Base-by-base conservation (phyloP, 2,329 filamentous ascomycete genomes). In the Fusarium oxysporum region DNA sequence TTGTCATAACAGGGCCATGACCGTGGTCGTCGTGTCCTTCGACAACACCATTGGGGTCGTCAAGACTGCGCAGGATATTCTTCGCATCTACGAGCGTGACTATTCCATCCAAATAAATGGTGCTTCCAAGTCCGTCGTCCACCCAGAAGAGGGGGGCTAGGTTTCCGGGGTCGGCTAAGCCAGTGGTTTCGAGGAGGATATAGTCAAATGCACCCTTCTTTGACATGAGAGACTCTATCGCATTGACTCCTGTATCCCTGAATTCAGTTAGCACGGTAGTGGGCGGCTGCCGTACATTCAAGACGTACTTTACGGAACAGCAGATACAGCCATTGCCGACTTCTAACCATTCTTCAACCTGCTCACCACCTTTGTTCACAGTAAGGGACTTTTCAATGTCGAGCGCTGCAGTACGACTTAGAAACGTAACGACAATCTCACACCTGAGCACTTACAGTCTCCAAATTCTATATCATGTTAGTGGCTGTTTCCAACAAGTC, bases 111-210 rank as follows among this genome's bases (percentile, higher is more conserved):
- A 99, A 89, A 81, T 97, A 99, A 77, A 99, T 98, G 41, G 92
- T 95, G 81, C 95, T 97, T 12, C 95, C 96, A 6, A 99, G 88
- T 1, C 95, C 96, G 74, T 98, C 96, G 77, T 99, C 96, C 32
- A 99, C 92, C 96, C 96, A 99, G 84, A 99, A 99, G 19, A 98
- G 85, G 1, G 96, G 96, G 1, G 96, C 96, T 57, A 99, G 91
- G 78, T 98, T 98, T 3, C 96, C 96, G 0, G 96, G 96, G 79
- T 99, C 96, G 8, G 96, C 96, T 10, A 99, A 88, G 0, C 96
- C 96, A 0, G 96, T 98, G 0, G 96, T 99, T 82, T 99, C 96
- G 2, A 99, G 90, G 5, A 99, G 88, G 73, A 99, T 98, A 83
- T 98, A 99, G 84, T 99, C 96, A 79, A 99, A 99, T 8, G 92